Conservation (phyloP, 495 filamentous ascomycete species). For the Aspergillus sparsus region DNA sequence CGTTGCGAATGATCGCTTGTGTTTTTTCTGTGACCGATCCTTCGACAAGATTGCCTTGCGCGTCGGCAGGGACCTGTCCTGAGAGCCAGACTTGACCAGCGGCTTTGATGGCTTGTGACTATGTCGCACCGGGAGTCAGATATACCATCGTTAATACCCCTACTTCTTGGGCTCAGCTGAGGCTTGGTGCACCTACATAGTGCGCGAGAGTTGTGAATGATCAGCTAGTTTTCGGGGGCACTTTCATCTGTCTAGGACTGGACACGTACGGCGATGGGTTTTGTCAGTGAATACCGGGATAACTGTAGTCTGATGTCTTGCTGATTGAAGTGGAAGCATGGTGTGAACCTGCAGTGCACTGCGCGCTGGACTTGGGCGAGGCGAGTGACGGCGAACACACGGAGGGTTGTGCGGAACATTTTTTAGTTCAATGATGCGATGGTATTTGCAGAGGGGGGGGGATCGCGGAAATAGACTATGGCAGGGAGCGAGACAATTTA, state of each 20-base stretch:
- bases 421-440: too few species aligned
- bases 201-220: slow-evolving; percentile 10
- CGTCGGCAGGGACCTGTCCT: slow-evolving; percentile 22
- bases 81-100: slow-evolving; percentile 25
- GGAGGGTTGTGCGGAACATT: neutral
- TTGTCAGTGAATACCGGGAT: neutral
- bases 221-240: neutral
- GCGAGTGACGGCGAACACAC: neutral
- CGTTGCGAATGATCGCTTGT: slow-evolving; percentile 19
- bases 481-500: neutral
- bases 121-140: neutral
- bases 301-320: neutral
- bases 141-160: too few species aligned
- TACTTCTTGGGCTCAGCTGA: neutral
- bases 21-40: slow-evolving; percentile 23
- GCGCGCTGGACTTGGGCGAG: neutral
- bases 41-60: slow-evolving; percentile 20
- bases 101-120: slow-evolving; percentile 25
- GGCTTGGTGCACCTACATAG: too few species aligned
- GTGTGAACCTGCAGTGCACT: too few species aligned
- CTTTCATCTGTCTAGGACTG: neutral
- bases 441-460: too few species aligned
- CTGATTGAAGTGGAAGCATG: neutral
- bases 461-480: too few species aligned
- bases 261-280: neutral